phyloP scores from a whole-genome alignment of 768 basidiomycete genomes.

The Psilocybe azurescens region DNA sequence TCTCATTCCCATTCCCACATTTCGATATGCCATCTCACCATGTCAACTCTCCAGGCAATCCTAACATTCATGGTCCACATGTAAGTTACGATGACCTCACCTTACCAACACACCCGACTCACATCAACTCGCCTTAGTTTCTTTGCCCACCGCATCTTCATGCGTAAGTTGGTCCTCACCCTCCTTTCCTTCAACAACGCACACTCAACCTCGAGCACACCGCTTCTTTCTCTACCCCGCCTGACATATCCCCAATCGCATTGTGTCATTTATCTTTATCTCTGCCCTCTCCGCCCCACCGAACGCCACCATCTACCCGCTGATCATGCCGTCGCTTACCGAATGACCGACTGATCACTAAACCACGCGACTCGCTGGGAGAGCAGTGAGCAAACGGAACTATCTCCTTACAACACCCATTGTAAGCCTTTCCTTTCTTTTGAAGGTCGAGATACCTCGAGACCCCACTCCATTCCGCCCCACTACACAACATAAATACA shows the following conservation, averaged over 20 bases:
- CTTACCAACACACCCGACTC: too few species aligned
- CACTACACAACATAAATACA: too few species aligned
- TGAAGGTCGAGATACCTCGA: too few species aligned
- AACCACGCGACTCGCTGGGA: background rate
- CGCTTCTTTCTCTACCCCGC: background rate
- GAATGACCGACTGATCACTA: background rate
- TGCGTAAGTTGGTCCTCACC: conserved; percentile 31
- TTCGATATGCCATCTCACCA: too few species aligned
- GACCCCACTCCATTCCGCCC: too few species aligned
- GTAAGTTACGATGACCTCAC: conserved; percentile 16
- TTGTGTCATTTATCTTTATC: background rate
- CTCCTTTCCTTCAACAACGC: too few species aligned
- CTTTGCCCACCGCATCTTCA: conserved; percentile 44
- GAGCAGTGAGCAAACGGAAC: conserved; percentile 43
- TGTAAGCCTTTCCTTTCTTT: conserved; percentile 23
- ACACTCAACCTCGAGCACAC: too few species aligned
- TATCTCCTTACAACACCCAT: conserved; percentile 37
- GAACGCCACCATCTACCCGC: background rate
- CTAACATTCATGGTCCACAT: conserved; percentile 36
- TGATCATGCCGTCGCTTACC: too few species aligned
- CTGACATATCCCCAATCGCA: background rate
- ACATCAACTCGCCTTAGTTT: conserved; percentile 26
- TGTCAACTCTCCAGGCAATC: conserved; percentile 25
- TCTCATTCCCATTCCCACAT: too few species aligned
- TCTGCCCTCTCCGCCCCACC: background rate